Percentiles rank a stretch among this genome's conserved stretches.
phyloP scores from a whole-genome alignment of 176 grass and related monocot species.

The Eragrostis curvula region DNA sequence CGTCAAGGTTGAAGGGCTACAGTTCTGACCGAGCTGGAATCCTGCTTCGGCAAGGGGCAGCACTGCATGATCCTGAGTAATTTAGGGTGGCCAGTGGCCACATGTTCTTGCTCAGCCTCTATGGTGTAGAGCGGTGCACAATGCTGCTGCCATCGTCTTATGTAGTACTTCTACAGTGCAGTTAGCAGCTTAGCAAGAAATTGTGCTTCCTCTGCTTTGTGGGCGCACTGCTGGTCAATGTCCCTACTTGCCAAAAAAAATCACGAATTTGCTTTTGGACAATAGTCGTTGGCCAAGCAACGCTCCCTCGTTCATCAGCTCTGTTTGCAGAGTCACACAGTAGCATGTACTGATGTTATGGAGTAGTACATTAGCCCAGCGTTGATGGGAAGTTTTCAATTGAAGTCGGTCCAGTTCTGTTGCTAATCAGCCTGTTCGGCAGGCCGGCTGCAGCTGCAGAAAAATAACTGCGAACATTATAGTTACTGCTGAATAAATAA shows the following conservation, averaged over 20 bases:
- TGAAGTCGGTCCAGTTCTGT: not conserved
- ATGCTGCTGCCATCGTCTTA: slow-evolving; percentile 32
- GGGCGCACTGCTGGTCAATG: slow-evolving; percentile 1
- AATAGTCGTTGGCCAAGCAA: not conserved
- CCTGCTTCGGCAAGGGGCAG: not conserved
- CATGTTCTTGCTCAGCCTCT: slow-evolving; percentile 28
- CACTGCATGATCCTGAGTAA: slow-evolving; percentile 3
- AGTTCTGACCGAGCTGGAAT: slow-evolving; percentile 5
- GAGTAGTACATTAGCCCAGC: not conserved
- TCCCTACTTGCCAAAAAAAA: not conserved
- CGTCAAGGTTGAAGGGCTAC: not conserved
- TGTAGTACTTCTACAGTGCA: not conserved
- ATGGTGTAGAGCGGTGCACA: slow-evolving; percentile 15
- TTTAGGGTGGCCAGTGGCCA: slow-evolving; percentile 6
- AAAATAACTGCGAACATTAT: no score
- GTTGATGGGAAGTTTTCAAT: not conserved
- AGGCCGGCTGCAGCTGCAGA: no score
- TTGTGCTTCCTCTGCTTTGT: slow-evolving; percentile 1
- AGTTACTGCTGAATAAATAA: no score
- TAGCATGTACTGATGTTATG: no score
- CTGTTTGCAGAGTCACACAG: not conserved
- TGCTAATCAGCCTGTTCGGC: no score
- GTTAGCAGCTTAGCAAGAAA: slow-evolving; percentile 21
- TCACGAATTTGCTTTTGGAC: not conserved
- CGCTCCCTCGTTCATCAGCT: not conserved